A percentile compares a stretch with the other conserved stretches of the same genome.
Evolutionary conservation across 257 asterid genomes (phyloP).

Genomic region (Catharanthus roseus): DNA sequence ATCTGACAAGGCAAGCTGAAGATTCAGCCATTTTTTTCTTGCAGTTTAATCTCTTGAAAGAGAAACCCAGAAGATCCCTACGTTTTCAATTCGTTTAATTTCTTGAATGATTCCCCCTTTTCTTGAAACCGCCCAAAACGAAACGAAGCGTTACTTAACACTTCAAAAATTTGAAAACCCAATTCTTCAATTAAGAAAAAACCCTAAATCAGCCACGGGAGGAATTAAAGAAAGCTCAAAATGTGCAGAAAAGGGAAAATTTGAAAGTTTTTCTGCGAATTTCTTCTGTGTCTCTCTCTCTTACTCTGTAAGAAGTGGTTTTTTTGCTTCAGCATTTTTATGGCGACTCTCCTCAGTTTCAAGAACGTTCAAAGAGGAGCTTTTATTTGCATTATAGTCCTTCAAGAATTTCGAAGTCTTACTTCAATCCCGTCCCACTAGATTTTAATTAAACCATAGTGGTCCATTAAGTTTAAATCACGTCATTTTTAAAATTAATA

Average conservation of each 20-base stretch:
- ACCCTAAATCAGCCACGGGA: background rate
- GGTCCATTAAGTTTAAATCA: too few relatives aligned
- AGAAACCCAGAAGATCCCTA: conserved; percentile 7
- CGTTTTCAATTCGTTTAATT: conserved; percentile 5
- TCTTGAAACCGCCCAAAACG: background rate
- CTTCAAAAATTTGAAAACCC: background rate
- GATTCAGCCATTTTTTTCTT: conserved; percentile 53
- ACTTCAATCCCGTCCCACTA: background rate
- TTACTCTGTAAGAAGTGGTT: background rate
- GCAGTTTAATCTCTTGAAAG: background rate
- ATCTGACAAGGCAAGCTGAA: conserved; percentile 47
- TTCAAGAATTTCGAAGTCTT: background rate
- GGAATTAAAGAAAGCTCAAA: background rate
- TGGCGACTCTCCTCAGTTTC: background rate
- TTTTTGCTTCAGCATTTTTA: background rate
- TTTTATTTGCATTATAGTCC: background rate
- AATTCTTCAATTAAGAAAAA: background rate
- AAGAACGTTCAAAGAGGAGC: background rate
- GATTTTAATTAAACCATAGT: too few relatives aligned
- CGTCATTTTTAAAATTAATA: too few relatives aligned
- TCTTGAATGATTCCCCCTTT: background rate
- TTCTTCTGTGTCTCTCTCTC: background rate
- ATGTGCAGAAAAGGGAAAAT: background rate
- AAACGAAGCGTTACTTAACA: background rate
- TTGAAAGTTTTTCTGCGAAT: background rate